phyloP scores from a whole-genome alignment of 148 eudicot species.

The Cornus florida region DNA sequence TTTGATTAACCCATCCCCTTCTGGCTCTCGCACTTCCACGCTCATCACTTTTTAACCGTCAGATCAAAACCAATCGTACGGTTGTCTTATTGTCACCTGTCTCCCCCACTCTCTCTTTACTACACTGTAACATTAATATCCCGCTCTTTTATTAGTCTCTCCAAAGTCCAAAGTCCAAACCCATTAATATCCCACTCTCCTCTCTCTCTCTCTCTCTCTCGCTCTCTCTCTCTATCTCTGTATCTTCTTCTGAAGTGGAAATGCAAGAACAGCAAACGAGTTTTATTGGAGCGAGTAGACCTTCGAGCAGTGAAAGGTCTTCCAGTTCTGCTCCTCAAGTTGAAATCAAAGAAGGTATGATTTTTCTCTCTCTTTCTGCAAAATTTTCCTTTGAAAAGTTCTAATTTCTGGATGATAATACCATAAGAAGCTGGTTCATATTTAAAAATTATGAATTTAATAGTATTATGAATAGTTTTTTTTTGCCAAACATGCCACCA shows the following conservation, averaged over 20 bases:
- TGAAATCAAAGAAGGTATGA: slow-evolving; percentile 76
- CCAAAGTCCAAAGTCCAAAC: too few species aligned
- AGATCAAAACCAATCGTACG: slow-evolving; percentile 50
- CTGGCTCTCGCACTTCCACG: slow-evolving; percentile 76
- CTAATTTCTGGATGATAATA: too few species aligned
- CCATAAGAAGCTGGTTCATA: not conserved
- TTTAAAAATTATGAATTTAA: not conserved
- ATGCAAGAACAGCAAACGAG: slow-evolving; percentile 87
- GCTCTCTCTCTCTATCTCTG: not conserved
- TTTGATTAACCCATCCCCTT: slow-evolving; percentile 52
- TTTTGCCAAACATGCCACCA: too few species aligned
- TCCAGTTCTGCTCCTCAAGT: slow-evolving; percentile 87
- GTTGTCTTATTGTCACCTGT: slow-evolving; percentile 2
- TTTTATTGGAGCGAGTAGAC: slow-evolving; percentile 69
- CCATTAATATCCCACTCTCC: not conserved
- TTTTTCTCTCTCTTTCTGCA: not conserved
- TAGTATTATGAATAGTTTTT: too few species aligned
- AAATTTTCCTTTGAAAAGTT: not conserved
- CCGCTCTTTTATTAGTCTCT: slow-evolving; percentile 44
- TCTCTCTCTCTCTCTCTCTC: slow-evolving; percentile 16
- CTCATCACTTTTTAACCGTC: slow-evolving; percentile 22
- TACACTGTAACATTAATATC: slow-evolving; percentile 26
- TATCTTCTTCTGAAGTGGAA: slow-evolving; percentile 5
- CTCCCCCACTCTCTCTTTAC: not conserved
- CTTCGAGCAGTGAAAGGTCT: slow-evolving; percentile 97